Evolutionary conservation across 495 filamentous ascomycete genomes (phyloP).

Genomic region (Darksidea phi): DNA sequence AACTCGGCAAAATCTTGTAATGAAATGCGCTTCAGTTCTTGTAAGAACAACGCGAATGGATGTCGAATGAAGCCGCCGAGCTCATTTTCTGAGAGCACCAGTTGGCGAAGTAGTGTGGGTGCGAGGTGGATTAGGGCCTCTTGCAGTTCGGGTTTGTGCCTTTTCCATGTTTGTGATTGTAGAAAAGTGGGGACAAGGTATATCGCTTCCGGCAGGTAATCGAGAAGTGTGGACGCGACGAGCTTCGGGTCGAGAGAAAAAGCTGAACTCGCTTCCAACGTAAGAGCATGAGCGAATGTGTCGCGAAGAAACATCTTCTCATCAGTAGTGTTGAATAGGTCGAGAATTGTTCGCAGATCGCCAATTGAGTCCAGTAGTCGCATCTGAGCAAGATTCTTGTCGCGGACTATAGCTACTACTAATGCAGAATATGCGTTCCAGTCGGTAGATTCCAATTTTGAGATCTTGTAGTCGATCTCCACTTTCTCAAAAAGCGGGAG

Average conservation of each 20-base stretch:
- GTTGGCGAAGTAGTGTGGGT: constrained; percentile 36
- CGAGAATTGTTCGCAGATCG: constrained; percentile 9
- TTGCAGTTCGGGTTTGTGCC: constrained; percentile 23
- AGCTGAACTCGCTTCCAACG: constrained; percentile 1
- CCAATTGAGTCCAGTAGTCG: not conserved
- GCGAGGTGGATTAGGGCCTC: constrained; percentile 21
- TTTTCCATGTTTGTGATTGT: constrained; percentile 30
- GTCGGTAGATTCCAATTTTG: constrained; percentile 40
- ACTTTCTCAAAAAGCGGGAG: constrained; percentile 49
- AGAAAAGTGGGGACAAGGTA: constrained; percentile 33
- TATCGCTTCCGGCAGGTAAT: constrained; percentile 7
- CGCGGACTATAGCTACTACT: constrained; percentile 38
- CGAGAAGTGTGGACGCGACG: constrained; percentile 6
- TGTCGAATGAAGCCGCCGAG: constrained; percentile 44
- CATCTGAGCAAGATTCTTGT: constrained; percentile 34
- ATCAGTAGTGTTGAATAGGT: constrained; percentile 1
- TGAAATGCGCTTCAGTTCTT: constrained; percentile 38
- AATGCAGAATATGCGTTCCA: constrained; percentile 39
- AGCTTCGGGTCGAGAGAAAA: not conserved
- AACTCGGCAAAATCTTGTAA: constrained; percentile 38
- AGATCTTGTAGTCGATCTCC: constrained; percentile 45
- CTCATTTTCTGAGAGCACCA: constrained; percentile 42
- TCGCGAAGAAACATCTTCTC: constrained; percentile 14
- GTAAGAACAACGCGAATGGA: constrained; percentile 44
- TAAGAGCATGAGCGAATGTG: constrained; percentile 10